These are phyloP conservation scores for Rosa persica DNA, from an alignment of 306 rosid genomes.

Conservation along the genomic window DNA sequence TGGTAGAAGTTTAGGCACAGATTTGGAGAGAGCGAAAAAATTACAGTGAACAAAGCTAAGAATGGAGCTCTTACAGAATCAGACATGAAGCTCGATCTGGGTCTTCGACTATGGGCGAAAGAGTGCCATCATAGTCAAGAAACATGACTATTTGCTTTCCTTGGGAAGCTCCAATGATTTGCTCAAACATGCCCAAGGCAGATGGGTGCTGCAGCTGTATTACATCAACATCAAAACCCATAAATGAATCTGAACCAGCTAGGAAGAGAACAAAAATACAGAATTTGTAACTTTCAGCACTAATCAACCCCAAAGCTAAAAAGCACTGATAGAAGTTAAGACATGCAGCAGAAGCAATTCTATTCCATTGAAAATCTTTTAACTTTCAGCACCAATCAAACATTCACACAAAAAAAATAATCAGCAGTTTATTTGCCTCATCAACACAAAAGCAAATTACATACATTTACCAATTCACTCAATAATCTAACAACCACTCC, in stretches of 20 bases:
- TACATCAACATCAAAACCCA: not conserved
- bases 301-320: too few species aligned
- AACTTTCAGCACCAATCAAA: too few species aligned
- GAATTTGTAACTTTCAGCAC: too few species aligned
- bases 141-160: conserved; percentile 90
- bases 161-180: conserved; percentile 66
- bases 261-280: too few species aligned
- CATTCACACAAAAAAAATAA: too few species aligned
- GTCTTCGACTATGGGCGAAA: conserved; percentile 84
- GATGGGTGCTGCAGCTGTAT: conserved; percentile 75
- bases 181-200: conserved; percentile 78
- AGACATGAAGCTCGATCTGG: conserved; percentile 90
- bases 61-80: conserved; percentile 45
- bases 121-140: conserved; percentile 86
- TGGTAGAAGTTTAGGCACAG: not conserved
- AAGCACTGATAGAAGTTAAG: too few species aligned
- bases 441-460: too few species aligned
- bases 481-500: too few species aligned
- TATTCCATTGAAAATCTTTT: too few species aligned
- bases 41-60: not conserved
- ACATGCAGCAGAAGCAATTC: too few species aligned
- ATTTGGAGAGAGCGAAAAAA: not conserved
- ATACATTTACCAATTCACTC: too few species aligned
- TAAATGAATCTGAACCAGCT: not conserved
- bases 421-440: too few species aligned